A percentile compares a stretch with the other conserved stretches of the same genome.
phyloP scores from a whole-genome alignment of 495 filamentous ascomycete genomes.

The Podospora pseudopauciseta region DNA sequence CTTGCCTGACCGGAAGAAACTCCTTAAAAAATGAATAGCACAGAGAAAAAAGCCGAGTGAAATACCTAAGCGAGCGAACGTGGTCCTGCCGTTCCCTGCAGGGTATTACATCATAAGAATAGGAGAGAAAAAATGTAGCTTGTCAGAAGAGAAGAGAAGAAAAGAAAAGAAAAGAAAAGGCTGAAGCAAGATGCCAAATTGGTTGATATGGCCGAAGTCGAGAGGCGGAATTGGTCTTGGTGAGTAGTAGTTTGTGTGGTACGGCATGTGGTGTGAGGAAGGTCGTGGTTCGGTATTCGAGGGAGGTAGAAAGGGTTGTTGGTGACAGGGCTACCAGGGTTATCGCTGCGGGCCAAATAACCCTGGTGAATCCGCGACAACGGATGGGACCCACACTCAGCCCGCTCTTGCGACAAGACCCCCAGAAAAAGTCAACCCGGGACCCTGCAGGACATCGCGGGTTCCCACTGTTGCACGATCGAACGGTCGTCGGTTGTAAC shows the following conservation, averaged over 20 bases:
- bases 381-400: slow-evolving; percentile 4
- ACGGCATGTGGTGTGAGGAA: background rate
- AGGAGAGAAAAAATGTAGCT: background rate
- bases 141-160: background rate
- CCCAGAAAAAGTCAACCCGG: background rate
- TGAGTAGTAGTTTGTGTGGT: background rate
- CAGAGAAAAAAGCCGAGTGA: slow-evolving; percentile 5
- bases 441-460: background rate
- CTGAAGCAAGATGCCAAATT: slow-evolving; percentile 1
- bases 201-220: background rate
- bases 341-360: background rate
- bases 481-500: slow-evolving; percentile 2
- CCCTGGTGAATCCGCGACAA: slow-evolving; percentile 5
- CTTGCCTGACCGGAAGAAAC: background rate
- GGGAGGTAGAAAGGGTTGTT: background rate
- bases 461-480: slow-evolving; percentile 3
- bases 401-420: background rate
- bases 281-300: background rate
- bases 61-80: slow-evolving; percentile 9
- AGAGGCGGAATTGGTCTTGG: slow-evolving; percentile 1
- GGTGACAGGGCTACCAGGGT: background rate
- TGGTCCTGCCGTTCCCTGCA: slow-evolving; percentile 10
- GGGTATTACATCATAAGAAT: background rate
- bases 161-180: background rate
- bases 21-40: slow-evolving; percentile 5